Evolutionary conservation across 345 rosid genomes (phyloP).

Genomic region (Pugionium cornutum): DNA sequence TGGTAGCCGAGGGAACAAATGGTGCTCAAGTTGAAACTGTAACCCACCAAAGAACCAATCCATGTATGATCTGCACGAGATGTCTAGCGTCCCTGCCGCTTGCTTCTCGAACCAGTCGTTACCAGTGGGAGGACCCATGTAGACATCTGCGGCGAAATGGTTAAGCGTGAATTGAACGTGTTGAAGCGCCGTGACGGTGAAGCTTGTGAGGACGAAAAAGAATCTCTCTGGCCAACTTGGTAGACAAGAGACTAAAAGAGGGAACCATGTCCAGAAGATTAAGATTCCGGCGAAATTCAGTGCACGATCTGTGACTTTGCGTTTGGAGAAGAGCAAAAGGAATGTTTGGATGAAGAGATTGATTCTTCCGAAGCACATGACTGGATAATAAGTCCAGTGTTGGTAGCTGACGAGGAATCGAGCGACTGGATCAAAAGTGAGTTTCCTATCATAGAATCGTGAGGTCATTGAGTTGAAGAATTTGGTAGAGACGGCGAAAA

Average conservation of each 20-base stretch:
- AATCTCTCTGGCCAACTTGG: conserved; percentile 81
- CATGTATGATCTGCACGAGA: conserved; percentile 75
- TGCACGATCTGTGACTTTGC: conserved; percentile 64
- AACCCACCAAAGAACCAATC: conserved; percentile 93
- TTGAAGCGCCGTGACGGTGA: conserved; percentile 71
- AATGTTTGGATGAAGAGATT: conserved; percentile 79
- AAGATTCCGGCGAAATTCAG: conserved; percentile 64
- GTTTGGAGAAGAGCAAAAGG: conserved; percentile 58
- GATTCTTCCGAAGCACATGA: conserved; percentile 76
- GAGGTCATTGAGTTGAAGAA: conserved; percentile 67
- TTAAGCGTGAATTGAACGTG: conserved; percentile 87
- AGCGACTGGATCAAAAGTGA: conserved; percentile 66
- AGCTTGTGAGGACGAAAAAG: conserved; percentile 67
- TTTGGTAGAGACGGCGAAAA: conserved; percentile 74
- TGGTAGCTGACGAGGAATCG: conserved; percentile 75
- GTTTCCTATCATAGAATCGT: conserved; percentile 60
- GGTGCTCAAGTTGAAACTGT: conserved; percentile 98
- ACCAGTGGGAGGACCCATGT: conserved; percentile 72
- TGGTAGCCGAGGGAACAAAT: conserved; percentile 91
- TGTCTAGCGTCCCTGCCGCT: conserved; percentile 77
- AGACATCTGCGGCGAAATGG: conserved; percentile 82
- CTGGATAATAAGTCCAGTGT: conserved; percentile 87
- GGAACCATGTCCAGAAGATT: conserved; percentile 94
- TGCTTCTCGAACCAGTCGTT: conserved; percentile 96
- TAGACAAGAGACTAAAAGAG: conserved; percentile 70